Conservation (phyloP, 1,284 basidiomycete genomes). For the Coniferiporia weirii region DNA sequence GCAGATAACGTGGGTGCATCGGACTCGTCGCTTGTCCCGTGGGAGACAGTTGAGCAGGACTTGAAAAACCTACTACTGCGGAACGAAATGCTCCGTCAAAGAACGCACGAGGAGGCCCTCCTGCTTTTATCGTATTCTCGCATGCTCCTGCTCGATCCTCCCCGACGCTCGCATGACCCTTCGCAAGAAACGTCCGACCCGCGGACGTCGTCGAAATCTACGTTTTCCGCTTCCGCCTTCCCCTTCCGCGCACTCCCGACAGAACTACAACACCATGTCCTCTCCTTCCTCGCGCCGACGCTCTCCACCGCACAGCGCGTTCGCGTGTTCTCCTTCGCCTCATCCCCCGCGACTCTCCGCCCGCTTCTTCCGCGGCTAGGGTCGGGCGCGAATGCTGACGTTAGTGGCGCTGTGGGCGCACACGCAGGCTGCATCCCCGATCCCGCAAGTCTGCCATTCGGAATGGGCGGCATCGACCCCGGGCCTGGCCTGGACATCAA, state of each 20-base stretch:
- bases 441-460: constrained; percentile 26
- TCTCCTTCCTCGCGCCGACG: constrained; percentile 52
- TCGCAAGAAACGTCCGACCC: background rate
- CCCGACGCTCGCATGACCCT: background rate
- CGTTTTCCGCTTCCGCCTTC: constrained; percentile 21
- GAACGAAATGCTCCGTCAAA: constrained; percentile 43
- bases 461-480: background rate
- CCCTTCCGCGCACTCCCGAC: constrained; percentile 45
- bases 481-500: background rate
- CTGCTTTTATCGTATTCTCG: constrained; percentile 48
- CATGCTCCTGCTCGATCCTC: constrained; percentile 36
- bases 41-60: constrained; percentile 25
- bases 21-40: too few species aligned
- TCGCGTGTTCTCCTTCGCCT: constrained; percentile 52
- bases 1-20: too few species aligned
- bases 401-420: background rate
- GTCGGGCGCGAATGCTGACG: background rate
- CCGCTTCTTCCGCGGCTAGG: constrained; percentile 34
- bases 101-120: constrained; percentile 46
- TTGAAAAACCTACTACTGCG: constrained; percentile 39
- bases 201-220: background rate
- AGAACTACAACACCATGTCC: constrained; percentile 55
- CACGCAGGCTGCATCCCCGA: constrained; percentile 30
- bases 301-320: constrained; percentile 53
- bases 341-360: constrained; percentile 51